Base-by-base conservation (phyloP, 108 stramenopile genomes). In the Fistulifera pelliculosa region DNA sequence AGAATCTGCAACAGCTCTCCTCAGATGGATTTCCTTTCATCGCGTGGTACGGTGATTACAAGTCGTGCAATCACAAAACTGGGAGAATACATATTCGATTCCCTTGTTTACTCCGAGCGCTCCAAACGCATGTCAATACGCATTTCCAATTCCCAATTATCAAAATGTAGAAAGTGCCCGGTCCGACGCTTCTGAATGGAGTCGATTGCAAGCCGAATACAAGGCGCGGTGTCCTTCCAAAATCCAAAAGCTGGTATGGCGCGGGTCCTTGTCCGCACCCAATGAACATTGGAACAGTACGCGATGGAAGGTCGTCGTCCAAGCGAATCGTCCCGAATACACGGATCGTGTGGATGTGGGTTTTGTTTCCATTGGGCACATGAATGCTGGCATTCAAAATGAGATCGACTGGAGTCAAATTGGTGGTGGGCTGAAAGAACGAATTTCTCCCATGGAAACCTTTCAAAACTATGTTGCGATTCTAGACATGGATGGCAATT, bases 401-500 rank as follows among this genome's bases (percentile, higher is more conserved):
- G n/a, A n/a, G n/a, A n/a, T n/a, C n/a, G n/a, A n/a, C n/a, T n/a
- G n/a, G n/a, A n/a, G n/a, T n/a, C n/a, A n/a, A n/a, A n/a, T n/a
- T n/a, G 11, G 11, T 41, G 40, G 40, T 41, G 40, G 40, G 16
- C 11, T 45, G 44, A 3, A 6, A 17, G 5, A 4, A 3, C 6
- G 6, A 3, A 8, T 35, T 3, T 6, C 31, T 64, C 43, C 31
- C 31, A 35, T 35, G 44, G 3, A 3, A 5, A 11, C 3, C 44
- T 75, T 70, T 41, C 52, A 50, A 25, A 43, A 43, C 7, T 71
- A 68, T 53, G 52, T 44, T 26, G 77, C 77, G 7, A 62, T 79
- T 24, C 64, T 79, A 14, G 77, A 79, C 17, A 68, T 79, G 27
- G 77, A 79, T 38, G 77, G 77, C 3, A 75, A 79, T 42, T 57